Conservation (phyloP, 192 early-diverging fungal species). For the Funneliformis mosseae region DNA sequence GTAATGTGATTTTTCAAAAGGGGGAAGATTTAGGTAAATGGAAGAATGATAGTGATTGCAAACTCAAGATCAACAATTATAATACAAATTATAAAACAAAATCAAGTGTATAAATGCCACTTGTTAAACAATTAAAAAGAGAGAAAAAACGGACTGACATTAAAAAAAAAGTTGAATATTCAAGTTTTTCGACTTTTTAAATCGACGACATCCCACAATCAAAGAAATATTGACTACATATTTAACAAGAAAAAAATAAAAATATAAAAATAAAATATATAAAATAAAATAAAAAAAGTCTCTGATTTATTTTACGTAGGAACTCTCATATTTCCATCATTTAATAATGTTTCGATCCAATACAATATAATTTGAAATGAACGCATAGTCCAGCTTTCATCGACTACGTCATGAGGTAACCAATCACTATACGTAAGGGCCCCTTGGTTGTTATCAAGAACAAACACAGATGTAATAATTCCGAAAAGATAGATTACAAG, state of each 20-base stretch:
- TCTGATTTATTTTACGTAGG: constrained; percentile 13
- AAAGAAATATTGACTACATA: background rate
- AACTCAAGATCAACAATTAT: constrained; percentile 15
- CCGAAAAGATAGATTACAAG: constrained; percentile 52
- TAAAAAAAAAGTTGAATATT: background rate
- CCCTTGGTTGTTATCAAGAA: constrained; percentile 43
- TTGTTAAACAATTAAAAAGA: background rate
- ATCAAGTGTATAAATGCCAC: background rate
- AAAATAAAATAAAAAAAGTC: background rate
- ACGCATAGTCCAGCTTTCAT: background rate
- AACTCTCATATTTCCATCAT: constrained; percentile 25
- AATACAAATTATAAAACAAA: constrained; percentile 24
- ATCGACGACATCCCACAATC: background rate
- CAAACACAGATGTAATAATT: constrained; percentile 50
- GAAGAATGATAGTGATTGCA: background rate
- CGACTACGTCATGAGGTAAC: background rate
- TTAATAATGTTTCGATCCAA: constrained; percentile 26
- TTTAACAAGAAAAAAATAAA: background rate
- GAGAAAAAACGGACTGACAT: background rate
- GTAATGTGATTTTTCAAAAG: constrained; percentile 10
- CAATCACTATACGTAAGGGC: constrained; percentile 10
- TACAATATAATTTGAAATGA: constrained; percentile 28
- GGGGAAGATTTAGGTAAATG: background rate
- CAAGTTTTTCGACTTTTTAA: background rate
- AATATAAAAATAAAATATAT: background rate